phyloP scores from a whole-genome alignment of 345 rosid genomes.

The Eucalyptus curtisii region DNA sequence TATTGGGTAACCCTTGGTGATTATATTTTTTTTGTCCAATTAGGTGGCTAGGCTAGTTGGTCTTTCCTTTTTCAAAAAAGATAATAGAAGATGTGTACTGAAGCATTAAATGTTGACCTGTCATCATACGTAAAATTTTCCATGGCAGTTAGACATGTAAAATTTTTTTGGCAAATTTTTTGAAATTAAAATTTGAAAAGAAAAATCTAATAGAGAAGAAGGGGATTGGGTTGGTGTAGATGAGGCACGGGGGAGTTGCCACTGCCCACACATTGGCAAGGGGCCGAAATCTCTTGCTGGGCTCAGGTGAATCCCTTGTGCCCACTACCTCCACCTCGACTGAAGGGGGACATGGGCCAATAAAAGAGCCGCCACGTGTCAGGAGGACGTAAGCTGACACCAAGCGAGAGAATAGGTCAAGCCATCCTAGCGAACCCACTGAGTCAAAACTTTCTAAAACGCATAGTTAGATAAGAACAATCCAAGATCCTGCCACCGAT shows the following conservation, averaged over 20 bases:
- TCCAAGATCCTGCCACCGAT: not conserved
- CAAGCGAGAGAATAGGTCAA: not conserved
- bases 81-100: not conserved
- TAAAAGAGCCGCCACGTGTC: not conserved
- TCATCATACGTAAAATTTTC: not conserved
- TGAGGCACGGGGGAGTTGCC: not conserved
- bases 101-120: not conserved
- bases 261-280: not conserved
- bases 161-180: not conserved
- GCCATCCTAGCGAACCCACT: not conserved
- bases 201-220: not conserved
- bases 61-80: not conserved
- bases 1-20: no score
- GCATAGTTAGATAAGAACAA: not conserved
- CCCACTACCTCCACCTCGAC: not conserved
- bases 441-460: not conserved
- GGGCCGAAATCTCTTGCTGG: rapidly evolving
- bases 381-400: not conserved
- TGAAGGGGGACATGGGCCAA: not conserved
- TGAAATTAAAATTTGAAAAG: not conserved
- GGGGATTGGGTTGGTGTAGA: not conserved
- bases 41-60: not conserved
- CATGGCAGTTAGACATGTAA: not conserved
- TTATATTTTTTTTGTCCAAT: not conserved
- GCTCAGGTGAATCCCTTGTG: not conserved